Conservation (phyloP, 2,329 filamentous ascomycete genomes). For the Alternaria viburni region DNA sequence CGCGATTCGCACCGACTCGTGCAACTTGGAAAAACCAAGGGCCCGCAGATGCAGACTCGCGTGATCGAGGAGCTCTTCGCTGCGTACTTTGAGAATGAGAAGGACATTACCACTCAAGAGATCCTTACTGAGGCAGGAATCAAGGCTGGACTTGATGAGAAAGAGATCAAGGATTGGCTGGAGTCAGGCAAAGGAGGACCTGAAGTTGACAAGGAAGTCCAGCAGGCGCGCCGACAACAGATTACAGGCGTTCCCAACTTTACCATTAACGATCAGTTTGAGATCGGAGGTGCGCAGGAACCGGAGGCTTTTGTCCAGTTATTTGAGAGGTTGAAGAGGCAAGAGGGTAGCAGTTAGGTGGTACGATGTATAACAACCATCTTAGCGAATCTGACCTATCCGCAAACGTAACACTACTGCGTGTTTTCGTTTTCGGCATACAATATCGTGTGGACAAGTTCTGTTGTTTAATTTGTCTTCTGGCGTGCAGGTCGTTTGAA, state of each 20-base stretch:
- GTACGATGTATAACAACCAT: neutral
- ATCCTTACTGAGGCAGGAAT: constrained; percentile 51
- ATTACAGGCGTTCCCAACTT: constrained; percentile 78
- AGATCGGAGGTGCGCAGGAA: constrained; percentile 75
- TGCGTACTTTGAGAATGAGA: constrained; percentile 56
- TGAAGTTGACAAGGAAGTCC: constrained; percentile 56
- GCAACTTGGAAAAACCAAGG: constrained; percentile 68
- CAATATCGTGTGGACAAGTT: neutral
- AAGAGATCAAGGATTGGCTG: constrained; percentile 54
- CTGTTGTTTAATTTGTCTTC: too few species aligned
- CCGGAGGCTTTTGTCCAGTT: constrained; percentile 69
- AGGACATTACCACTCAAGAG: constrained; percentile 54
- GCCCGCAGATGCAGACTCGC: constrained; percentile 55
- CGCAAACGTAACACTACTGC: neutral
- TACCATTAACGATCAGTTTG: constrained; percentile 70
- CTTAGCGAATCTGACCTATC: neutral
- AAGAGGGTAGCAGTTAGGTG: constrained; percentile 34
- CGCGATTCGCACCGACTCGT: constrained; percentile 76
- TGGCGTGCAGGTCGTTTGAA: neutral
- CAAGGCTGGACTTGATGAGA: constrained; percentile 52
- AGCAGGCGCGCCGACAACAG: constrained; percentile 53
- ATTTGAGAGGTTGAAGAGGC: constrained; percentile 66
- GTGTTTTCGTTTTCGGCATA: neutral
- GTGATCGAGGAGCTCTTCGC: constrained; percentile 50
- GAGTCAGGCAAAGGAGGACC: constrained; percentile 52